Evolutionary conservation across 78 protist species (phyloP).

Genomic region (Salpingoeca rosetta): DNA sequence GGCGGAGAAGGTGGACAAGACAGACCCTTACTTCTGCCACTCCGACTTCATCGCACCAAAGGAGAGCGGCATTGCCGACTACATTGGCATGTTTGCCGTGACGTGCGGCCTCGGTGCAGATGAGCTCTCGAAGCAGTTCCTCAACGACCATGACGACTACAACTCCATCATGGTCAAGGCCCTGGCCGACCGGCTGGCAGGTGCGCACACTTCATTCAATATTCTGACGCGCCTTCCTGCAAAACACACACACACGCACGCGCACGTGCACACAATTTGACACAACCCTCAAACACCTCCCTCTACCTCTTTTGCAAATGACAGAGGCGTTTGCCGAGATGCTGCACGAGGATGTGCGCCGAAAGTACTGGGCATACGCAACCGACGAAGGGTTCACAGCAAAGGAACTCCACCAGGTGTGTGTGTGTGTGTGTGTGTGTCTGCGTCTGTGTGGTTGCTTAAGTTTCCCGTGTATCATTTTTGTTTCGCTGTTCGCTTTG

Average conservation of each 20-base stretch:
- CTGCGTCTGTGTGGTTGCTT: too few species aligned
- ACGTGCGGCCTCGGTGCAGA: conserved; percentile 79
- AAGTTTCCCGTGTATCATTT: too few species aligned
- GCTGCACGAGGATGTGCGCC: conserved; percentile 82
- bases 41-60: conserved; percentile 91
- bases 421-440: background rate
- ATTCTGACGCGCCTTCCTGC: too few species aligned
- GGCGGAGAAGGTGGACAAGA: conserved; percentile 56
- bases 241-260: too few species aligned
- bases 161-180: conserved; percentile 84
- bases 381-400: conserved; percentile 46
- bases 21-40: conserved; percentile 60
- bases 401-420: conserved; percentile 59
- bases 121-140: conserved; percentile 46
- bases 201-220: too few species aligned
- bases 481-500: background rate
- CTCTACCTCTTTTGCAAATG: conserved; percentile 55
- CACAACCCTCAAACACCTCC: too few species aligned
- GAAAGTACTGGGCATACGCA: conserved; percentile 85
- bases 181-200: conserved; percentile 81
- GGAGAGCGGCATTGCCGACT: conserved; percentile 60
- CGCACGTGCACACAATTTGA: too few species aligned
- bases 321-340: conserved; percentile 67
- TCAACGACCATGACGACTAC: conserved; percentile 77
- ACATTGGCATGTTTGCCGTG: conserved; percentile 82